Evolutionary conservation across 108 stramenopile species (phyloP).

Genomic region (Licmophora abbreviata): DNA sequence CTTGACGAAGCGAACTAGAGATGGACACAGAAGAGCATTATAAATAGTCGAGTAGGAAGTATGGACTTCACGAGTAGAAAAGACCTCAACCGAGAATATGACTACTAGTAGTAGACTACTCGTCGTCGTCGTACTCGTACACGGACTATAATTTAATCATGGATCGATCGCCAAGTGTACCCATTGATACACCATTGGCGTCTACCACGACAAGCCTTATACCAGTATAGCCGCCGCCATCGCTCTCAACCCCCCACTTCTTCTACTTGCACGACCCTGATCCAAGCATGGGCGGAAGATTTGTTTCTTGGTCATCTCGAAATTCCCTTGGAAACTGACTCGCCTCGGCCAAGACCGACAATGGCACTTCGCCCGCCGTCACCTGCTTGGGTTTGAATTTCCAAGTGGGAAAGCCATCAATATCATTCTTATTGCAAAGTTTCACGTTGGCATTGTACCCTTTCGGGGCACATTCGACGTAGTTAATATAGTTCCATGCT

Average conservation of each 20-base stretch:
- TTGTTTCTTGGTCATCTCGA: conserved; percentile 21
- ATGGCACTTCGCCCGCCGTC: conserved; percentile 21
- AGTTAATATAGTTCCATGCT: conserved; percentile 54
- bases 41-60: no score
- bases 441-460: conserved; percentile 34
- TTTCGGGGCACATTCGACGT: conserved; percentile 70
- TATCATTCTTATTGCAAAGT: conserved; percentile 27
- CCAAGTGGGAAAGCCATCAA: conserved; percentile 76
- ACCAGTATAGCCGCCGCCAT: no score
- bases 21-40: no score
- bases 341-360: conserved; percentile 27
- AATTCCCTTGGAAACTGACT: conserved; percentile 18
- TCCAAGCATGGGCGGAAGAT: conserved; percentile 23
- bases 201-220: no score
- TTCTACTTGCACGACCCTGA: conserved; percentile 8
- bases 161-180: no score
- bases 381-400: conserved; percentile 20
- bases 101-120: no score
- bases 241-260: no score
- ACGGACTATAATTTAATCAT: no score
- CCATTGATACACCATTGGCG: no score
- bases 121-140: no score
- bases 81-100: no score
- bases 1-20: conserved; percentile 84
- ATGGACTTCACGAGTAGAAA: no score